Base-by-base conservation (phyloP, 2,329 filamentous ascomycete genomes). In the Polychaeton citri region DNA sequence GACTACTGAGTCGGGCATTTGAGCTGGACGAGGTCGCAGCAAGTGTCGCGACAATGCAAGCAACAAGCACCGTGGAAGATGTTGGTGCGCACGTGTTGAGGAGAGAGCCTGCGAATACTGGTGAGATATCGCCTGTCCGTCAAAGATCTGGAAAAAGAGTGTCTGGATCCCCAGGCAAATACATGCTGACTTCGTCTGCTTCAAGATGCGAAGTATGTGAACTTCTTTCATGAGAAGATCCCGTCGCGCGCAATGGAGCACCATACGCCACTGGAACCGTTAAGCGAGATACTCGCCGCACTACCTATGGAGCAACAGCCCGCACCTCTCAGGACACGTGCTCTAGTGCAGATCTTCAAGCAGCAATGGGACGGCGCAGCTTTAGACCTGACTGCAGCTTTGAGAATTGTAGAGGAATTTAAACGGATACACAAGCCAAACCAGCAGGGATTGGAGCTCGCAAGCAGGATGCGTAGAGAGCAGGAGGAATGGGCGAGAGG, bases 141-240 rank as follows among this genome's bases (percentile, higher is more conserved):
- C n/a, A n/a, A n/a, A n/a, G n/a, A n/a, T 16, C 12, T 19, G 10
- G 19, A 4, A 18, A 17, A 30, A 5, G 13, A 19, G 28, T 26
- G 36, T 15, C 19, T 19, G 5, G 26, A 35, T 34, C 21, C 17
- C 10, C 21, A 12, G 17, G 7, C n/a, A 15, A 28, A 12, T 34
- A 17, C 20, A 30, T 7, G 31, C 38, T 37, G 35, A 42, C 30
- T 17, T n/a, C 17, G 32, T 10, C 32, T 16, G 13, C 18, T 19
- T 31, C 15, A 67, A 30, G 81, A 90, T 50, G 84, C 82, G 19
- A 81, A 79, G 57, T 90, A 90, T 53, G 84, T 90, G n/a, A 81
- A 90, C 54, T 90, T 88, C 61, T 92, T 92, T 57, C 82, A 88
- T 59, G 82, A 92, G 60, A 90, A 88, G 69, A 87, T 90, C 18